phyloP scores from a whole-genome alignment of 805 yeast genomes.

The Myxozyma sirexii region DNA sequence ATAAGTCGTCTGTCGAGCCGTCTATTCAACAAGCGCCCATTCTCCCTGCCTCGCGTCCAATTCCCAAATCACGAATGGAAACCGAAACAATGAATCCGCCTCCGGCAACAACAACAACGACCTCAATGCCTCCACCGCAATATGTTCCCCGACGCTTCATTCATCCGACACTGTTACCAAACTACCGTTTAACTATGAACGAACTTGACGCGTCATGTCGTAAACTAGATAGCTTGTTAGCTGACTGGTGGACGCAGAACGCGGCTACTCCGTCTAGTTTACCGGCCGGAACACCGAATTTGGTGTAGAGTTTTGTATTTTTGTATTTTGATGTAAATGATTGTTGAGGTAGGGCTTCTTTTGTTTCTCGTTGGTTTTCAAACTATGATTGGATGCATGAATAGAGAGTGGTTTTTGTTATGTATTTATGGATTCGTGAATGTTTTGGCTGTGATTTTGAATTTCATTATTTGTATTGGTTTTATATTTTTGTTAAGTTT shows the following conservation, averaged over 20 bases:
- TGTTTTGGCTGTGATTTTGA: neutral
- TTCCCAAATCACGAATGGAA: conserved; percentile 3
- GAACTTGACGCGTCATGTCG: neutral
- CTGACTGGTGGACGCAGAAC: conserved; percentile 10
- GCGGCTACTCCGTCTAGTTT: neutral
- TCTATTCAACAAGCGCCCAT: neutral
- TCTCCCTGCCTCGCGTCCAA: neutral
- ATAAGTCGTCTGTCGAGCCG: neutral
- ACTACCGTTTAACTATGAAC: neutral
- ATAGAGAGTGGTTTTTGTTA: neutral
- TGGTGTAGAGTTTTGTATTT: neutral
- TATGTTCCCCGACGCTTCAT: conserved; percentile 3
- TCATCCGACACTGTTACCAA: conserved; percentile 3
- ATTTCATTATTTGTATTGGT: neutral
- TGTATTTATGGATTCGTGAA: neutral
- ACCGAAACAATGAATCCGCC: too few species aligned
- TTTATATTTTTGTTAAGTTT: too few species aligned
- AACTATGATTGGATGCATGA: too few species aligned
- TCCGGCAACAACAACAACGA: neutral
- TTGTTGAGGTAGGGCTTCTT: neutral
- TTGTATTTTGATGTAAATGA: neutral
- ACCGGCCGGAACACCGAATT: conserved; percentile 9
- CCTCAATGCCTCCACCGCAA: conserved; percentile 11
- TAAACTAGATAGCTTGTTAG: conserved; percentile 7
- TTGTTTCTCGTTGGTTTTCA: neutral